Evolutionary conservation across 345 rosid species (phyloP), one percentile per base, ranked within the genome.

Genomic region (Salix udensis): DNA sequence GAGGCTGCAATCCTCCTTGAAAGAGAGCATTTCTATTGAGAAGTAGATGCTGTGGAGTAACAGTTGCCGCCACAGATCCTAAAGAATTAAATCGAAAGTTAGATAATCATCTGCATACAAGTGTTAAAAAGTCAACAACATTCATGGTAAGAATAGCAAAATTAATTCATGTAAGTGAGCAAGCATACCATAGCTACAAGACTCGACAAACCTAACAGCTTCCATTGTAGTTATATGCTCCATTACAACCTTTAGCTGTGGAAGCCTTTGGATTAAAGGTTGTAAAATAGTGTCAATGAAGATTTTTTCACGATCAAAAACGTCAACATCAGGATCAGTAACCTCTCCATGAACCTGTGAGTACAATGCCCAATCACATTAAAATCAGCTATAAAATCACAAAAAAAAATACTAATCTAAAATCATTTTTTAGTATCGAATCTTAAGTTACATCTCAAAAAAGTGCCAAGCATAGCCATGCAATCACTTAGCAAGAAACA

Each of bases 321-420:
- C 73, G 77, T 94, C 98, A 71, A 94, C 84, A 85, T 74, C 80
- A 30, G 89, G 88, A 87, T 94, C 91, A 23, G 97, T 92, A 77
- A 94, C 98, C 85, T 94, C 98, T n/a, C 97, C 97, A 79, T 94
- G 98, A 83, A 94, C 97, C 98, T 94, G 86, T 50, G 76, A 23
- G 77, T 66, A 60, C 23, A 79, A 71, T 16, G 11, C 26, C 7
- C 44, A 77, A 21, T 28, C 42, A 76, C 7, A 65, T 30, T 36
- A 70, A 76, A 16, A 46, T 30, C 71, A 28, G 52, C 24, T 19
- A 50, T 11, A 78, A 48, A 26, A 36, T 14, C 37, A 50, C 53
- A 50, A 14, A 4, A 48, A 46, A 46, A 14, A 2, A 4, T 1
- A 4, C 0, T 16, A 50, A 50, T 5, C 53, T 50, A 50, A 50